Percentiles rank a stretch among this genome's conserved stretches.
Evolutionary conservation across 2,329 filamentous ascomycete species (phyloP).

Genomic region (Aureobasidium mangrovei): DNA sequence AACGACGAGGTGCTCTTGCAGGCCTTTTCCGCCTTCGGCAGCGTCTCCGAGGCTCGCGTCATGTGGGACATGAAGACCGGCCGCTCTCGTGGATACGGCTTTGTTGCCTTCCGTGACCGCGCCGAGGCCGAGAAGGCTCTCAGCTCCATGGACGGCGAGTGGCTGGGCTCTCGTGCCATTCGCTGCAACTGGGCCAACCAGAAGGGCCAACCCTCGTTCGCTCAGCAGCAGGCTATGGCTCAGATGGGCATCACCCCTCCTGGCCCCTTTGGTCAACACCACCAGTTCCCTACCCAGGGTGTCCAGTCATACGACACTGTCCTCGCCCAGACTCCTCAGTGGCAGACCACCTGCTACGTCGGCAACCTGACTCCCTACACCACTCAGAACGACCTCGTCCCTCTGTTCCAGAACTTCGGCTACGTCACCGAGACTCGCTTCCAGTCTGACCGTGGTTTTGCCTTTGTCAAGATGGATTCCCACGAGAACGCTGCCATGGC

Average conservation of each 20-base stretch:
- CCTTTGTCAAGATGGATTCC: slow-evolving; percentile 98
- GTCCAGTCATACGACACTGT: slow-evolving; percentile 98
- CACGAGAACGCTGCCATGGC: slow-evolving; percentile 98
- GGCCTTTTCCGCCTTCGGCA: slow-evolving; percentile 92
- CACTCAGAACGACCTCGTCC: slow-evolving; percentile 91
- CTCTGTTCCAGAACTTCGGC: slow-evolving; percentile 96
- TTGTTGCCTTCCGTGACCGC: slow-evolving; percentile 93
- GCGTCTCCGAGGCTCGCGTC: slow-evolving; percentile 91
- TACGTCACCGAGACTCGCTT: slow-evolving; percentile 96
- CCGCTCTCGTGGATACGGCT: slow-evolving; percentile 91
- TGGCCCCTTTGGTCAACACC: slow-evolving; percentile 91
- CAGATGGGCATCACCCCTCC: slow-evolving; percentile 98
- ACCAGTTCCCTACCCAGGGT: slow-evolving; percentile 85
- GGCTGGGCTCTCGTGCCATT: slow-evolving; percentile 95
- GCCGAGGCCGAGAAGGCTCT: slow-evolving; percentile 90
- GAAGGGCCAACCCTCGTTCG: slow-evolving; percentile 98
- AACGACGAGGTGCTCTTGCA: slow-evolving; percentile 92
- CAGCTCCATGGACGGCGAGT: slow-evolving; percentile 97
- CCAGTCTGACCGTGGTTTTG: slow-evolving; percentile 94
- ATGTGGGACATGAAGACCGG: slow-evolving; percentile 99
- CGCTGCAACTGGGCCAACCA: slow-evolving; percentile 99
- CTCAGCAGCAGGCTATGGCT: slow-evolving; percentile 93
- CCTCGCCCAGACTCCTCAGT: slow-evolving; percentile 84
- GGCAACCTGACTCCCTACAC: slow-evolving; percentile 97
- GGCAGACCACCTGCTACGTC: slow-evolving; percentile 98